These are phyloP conservation scores for Dendrobium nobile DNA, from an alignment of 106 monocot species.

Conservation along the genomic window DNA sequence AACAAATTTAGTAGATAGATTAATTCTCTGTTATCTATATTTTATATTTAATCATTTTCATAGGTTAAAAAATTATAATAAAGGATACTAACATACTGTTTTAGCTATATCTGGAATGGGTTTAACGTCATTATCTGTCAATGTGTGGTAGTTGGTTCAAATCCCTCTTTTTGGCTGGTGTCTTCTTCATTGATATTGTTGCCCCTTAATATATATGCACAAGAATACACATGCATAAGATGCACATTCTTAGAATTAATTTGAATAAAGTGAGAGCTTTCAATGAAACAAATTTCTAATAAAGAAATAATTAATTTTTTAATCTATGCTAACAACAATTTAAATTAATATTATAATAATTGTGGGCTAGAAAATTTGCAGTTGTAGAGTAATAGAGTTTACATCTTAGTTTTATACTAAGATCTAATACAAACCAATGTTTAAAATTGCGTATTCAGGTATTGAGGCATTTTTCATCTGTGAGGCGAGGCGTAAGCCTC, in stretches of 20 bases:
- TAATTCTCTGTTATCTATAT: neutral
- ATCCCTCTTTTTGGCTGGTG: neutral
- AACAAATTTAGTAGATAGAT: neutral
- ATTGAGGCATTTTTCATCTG: too few species aligned
- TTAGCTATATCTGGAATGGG: neutral
- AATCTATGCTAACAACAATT: too few species aligned
- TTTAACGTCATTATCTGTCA: neutral
- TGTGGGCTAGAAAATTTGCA: too few species aligned
- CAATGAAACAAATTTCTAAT: neutral
- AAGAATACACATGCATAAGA: neutral
- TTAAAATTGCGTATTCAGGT: too few species aligned
- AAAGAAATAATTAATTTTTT: neutral
- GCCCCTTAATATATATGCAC: neutral
- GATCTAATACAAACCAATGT: too few species aligned
- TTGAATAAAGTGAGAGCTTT: neutral
- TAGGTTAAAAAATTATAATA: neutral
- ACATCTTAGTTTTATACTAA: too few species aligned
- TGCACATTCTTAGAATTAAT: neutral
- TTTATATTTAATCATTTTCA: neutral
- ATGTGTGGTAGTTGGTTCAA: neutral
- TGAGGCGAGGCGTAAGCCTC: too few species aligned
- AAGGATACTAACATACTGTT: neutral
- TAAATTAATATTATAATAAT: too few species aligned
- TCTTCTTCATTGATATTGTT: neutral
- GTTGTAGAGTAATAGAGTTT: too few species aligned